Evolutionary conservation across 139 green algal species (phyloP).

Genomic region (Coccomyxa sp.): DNA sequence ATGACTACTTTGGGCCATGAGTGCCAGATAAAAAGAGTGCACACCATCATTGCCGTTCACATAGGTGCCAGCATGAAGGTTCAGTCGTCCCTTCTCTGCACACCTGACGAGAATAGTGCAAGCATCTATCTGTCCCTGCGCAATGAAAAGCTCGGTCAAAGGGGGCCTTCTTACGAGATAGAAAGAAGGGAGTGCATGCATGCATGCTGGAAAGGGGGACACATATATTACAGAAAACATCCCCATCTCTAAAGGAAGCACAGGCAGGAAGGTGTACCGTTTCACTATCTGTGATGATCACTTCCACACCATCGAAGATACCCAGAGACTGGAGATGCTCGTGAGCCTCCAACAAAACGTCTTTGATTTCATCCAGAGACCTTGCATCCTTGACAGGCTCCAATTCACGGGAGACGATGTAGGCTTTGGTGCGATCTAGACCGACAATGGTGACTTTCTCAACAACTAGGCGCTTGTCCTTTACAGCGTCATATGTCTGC

Average conservation of each 20-base stretch:
- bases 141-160: not conserved
- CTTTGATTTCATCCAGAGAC: conserved; percentile 67
- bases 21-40: not conserved
- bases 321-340: conserved; percentile 51
- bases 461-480: conserved; percentile 5
- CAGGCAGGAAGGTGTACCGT: conserved; percentile 15
- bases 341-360: conserved; percentile 44
- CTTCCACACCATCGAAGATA: conserved; percentile 53
- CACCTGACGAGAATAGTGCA: conserved; percentile 50
- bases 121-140: conserved; percentile 8
- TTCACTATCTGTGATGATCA: conserved; percentile 46
- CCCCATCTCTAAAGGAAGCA: too few relatives aligned
- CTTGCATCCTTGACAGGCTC: conserved; percentile 31
- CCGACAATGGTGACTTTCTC: conserved; percentile 17
- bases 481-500: conserved; percentile 8
- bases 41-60: conserved; percentile 46
- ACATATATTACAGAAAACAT: not conserved
- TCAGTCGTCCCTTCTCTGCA: conserved; percentile 48
- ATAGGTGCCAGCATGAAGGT: conserved; percentile 57
- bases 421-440: conserved; percentile 31
- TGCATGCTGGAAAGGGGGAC: too few relatives aligned
- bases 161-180: not conserved
- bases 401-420: conserved; percentile 37
- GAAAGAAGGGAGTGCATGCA: not conserved
- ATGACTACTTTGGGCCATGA: not conserved